Evolutionary conservation across 139 green algal genomes (phyloP).

Genomic region (Chlorella sp.): DNA sequence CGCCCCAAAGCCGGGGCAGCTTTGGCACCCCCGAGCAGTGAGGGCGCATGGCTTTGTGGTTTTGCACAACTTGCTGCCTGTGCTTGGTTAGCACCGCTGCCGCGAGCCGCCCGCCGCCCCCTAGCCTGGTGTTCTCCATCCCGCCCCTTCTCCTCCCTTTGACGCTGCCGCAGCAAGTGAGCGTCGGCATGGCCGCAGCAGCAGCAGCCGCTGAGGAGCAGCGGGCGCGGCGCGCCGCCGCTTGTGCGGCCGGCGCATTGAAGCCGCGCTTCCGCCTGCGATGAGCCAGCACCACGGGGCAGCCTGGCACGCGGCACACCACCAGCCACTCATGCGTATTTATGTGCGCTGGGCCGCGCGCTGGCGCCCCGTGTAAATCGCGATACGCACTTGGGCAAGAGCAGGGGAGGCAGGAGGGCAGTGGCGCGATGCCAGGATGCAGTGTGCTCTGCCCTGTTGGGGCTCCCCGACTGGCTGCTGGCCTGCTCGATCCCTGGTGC

Average conservation of each 20-base stretch:
- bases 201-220: conserved; percentile 31
- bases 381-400: too few relatives aligned
- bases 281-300: conserved; percentile 18
- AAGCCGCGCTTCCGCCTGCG: not conserved
- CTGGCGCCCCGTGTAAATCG: not conserved
- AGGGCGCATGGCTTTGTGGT: too few relatives aligned
- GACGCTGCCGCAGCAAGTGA: conserved; percentile 7
- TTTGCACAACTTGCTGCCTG: not conserved
- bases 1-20: too few relatives aligned
- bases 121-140: too few relatives aligned
- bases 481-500: too few relatives aligned
- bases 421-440: too few relatives aligned
- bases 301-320: not conserved
- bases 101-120: too few relatives aligned
- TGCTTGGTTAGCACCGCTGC: not conserved
- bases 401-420: too few relatives aligned
- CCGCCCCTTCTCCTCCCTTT: not conserved
- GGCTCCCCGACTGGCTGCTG: too few relatives aligned
- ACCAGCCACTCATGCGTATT: not conserved
- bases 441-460: too few relatives aligned
- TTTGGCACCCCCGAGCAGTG: too few relatives aligned
- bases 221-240: not conserved
- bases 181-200: conserved; percentile 25
- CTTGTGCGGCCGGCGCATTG: too few relatives aligned
- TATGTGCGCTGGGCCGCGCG: not conserved